Base-by-base conservation (phyloP, 352 stramenopile species). In the Phytophthora tentaculata region DNA sequence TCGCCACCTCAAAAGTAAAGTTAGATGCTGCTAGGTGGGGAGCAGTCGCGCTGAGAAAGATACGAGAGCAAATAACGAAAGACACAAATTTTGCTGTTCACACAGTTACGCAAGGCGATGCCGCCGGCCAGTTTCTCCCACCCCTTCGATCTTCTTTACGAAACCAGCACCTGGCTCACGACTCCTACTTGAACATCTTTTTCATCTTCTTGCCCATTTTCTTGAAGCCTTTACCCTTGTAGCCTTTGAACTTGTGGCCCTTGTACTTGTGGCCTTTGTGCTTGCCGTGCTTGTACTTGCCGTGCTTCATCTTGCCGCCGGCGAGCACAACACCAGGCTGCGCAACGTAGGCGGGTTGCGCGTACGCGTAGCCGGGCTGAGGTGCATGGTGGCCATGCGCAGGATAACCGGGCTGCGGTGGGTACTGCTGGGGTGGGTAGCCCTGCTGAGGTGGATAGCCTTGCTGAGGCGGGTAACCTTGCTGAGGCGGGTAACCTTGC, bases 141-240 rank as follows among this genome's bases (percentile, higher is more conserved):
- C n/a, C n/a, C 29, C 29, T 13, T 37, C 16, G n/a, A 48, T 48
- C 41, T 48, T 13, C 37, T 23, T 23, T 13, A 10, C 5, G 41
- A 48, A 17, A 48, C 41, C 41, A 48, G 17, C 41, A 43, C 3
- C 35, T 37, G 35, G 14, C 3, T n/a, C 13, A 43, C 12, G 5
- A 9, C 35, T 19, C 39, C 41, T 71, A 81, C 69, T 81, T 81
- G 66, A 78, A 81, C 61, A 81, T 78, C 26, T 81, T 81, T 55
- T 81, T 81, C 73, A 78, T 81, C 47, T 78, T 81, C 62, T 81
- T 81, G 57, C 55, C 51, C 64, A 74, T 74, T 45, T 77, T 77
- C 59, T 77, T 81, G 51, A 76, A 76, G 23, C 54, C 63, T 68
- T 74, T 73, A 22, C 62, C 63, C 69, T 80, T 78, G 59, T 52